Evolutionary conservation across 148 eudicot genomes (phyloP), one percentile per base, ranked within the genome.

Genomic region (Fallopia convolvulus): DNA sequence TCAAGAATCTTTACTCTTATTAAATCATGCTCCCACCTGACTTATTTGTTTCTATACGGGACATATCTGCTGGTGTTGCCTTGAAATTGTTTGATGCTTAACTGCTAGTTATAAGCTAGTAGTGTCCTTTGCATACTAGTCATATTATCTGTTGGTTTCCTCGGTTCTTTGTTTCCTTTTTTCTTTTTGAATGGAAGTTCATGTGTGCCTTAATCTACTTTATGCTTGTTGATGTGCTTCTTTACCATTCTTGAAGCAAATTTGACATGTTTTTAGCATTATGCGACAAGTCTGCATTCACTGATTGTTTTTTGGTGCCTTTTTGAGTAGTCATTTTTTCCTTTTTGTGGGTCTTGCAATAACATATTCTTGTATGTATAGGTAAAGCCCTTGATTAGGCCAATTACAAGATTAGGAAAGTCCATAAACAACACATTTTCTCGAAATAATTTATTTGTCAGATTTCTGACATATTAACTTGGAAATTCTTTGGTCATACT

Each of bases 381-480:
- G 63, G 26, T 20, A 56, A 20, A 56, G 9, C 63, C 63, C 66
- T 52, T 73, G 77, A 15, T 71, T 76, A 77, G 70, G 70, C 50
- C 74, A 61, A 75, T 82, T 75, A 63, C 77, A 75, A 75, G 79
- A 77, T 77, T 81, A 76, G 63, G 76, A 56, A 56, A n/a, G 20
- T 7, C 63, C 63, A 7, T 13, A 56, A 56, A 20, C 63, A 56
- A 20, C 26, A 56, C 63, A 56, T 56, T 6, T 20, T n/a, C 20
- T 56, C 63, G 11, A 56, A 78, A 50, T 14, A 71, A 39, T 74
- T 84, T 80, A 63, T 76, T 83, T 49, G 58, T 52, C 77, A 47
- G 61, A 77, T 82, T 85, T 85, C 81, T 42, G 75, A 73, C 80
- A 47, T 77, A 83, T 83, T 87, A 88, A 87, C 88, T 23, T 80